Conservation (phyloP, 176 grass and related monocot genomes). For the Oryza rufipogon region DNA sequence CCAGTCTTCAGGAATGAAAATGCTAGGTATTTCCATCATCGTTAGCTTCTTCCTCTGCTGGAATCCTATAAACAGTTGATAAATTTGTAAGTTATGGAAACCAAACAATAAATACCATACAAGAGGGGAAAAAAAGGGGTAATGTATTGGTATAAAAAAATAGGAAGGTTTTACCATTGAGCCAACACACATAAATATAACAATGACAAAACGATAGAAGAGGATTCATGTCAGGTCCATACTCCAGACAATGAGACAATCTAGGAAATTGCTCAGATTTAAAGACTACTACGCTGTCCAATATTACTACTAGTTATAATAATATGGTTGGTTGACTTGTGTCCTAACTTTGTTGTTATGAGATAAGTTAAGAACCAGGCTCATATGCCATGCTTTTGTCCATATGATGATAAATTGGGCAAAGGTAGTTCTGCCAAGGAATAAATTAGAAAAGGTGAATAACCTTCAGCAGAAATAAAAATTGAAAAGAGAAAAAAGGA, state of each 20-base stretch:
- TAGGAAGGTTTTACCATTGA: neutral
- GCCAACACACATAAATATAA: neutral
- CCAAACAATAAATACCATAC: neutral
- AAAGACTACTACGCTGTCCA: neutral
- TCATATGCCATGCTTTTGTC: neutral
- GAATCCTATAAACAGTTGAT: constrained; percentile 57
- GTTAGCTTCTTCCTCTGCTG: constrained; percentile 86
- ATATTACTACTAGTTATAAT: neutral
- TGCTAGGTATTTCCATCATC: constrained; percentile 99
- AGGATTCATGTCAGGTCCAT: neutral
- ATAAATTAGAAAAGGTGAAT: neutral
- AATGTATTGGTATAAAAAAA: constrained; percentile 21
- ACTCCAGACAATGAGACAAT: neutral
- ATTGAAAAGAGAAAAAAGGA: neutral
- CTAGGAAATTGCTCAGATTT: neutral
- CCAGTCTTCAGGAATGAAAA: constrained; percentile 99
- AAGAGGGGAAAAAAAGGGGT: neutral
- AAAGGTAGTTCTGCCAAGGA: neutral
- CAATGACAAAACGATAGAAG: neutral
- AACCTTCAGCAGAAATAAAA: neutral
- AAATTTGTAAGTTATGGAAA: constrained; percentile 34
- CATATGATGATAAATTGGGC: neutral
- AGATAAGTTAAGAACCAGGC: neutral
- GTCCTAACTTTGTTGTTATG: neutral
- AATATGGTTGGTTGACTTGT: neutral